Evolutionary conservation across 1,284 basidiomycete species (phyloP).

Genomic region (Microbotryum saponariae): DNA sequence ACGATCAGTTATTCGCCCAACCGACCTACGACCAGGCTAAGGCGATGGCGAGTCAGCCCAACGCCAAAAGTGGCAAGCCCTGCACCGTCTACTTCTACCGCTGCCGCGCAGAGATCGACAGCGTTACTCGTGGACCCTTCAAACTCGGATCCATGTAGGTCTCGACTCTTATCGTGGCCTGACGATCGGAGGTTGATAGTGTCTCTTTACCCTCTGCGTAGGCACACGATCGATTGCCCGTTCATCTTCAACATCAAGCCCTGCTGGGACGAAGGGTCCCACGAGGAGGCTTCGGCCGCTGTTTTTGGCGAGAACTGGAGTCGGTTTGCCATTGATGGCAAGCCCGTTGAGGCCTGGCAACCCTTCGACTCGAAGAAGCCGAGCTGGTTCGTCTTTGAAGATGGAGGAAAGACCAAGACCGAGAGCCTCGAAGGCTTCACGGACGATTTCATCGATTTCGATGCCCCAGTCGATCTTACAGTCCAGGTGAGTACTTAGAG

Average conservation of each 20-base stretch:
- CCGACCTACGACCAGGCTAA: constrained; percentile 21
- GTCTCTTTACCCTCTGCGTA: neutral
- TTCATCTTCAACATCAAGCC: constrained; percentile 20
- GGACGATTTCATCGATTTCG: constrained; percentile 8
- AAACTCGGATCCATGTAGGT: constrained; percentile 18
- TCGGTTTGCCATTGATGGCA: constrained; percentile 11
- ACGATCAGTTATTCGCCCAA: constrained; percentile 28
- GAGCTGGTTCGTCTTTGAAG: constrained; percentile 14
- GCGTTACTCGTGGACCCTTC: constrained; percentile 2
- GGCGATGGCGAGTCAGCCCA: neutral
- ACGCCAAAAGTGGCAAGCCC: neutral
- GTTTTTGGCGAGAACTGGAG: constrained; percentile 17
- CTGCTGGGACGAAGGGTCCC: constrained; percentile 7
- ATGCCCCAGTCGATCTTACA: too few relatives aligned
- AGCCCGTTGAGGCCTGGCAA: constrained; percentile 22
- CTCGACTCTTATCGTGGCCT: neutral
- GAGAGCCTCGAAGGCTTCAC: constrained; percentile 9
- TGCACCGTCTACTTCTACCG: constrained; percentile 17
- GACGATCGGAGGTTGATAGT: neutral
- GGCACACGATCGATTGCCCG: constrained; percentile 24
- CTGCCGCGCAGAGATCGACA: constrained; percentile 6
- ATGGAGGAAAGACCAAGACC: constrained; percentile 3
- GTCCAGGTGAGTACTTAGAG: too few relatives aligned
- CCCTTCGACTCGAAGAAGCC: constrained; percentile 5
- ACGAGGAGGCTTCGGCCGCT: constrained; percentile 6